Evolutionary conservation across 106 monocot species (phyloP).

Genomic region (Apostasia shenzhenica): DNA sequence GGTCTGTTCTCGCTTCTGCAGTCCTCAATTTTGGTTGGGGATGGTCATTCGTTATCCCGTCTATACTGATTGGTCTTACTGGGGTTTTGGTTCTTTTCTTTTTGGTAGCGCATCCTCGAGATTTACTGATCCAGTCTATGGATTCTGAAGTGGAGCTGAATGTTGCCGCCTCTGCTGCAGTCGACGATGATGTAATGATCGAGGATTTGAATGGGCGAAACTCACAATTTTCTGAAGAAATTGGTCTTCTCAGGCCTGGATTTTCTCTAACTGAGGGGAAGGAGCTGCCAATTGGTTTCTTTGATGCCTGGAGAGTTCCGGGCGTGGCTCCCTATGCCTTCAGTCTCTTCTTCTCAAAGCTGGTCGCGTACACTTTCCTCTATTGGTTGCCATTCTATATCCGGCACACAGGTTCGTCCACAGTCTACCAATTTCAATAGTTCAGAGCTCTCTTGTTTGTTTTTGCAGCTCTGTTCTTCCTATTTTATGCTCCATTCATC

Average conservation of each 20-base stretch:
- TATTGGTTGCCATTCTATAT: constrained; percentile 99
- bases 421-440: not conserved
- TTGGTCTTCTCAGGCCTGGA: not conserved
- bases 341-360: constrained; percentile 94
- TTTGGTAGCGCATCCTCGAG: constrained; percentile 53
- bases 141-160: constrained; percentile 40
- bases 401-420: constrained; percentile 57
- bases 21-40: constrained; percentile 94
- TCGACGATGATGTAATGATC: constrained; percentile 19
- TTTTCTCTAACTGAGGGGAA: not conserved
- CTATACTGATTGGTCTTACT: constrained; percentile 23
- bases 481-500: too few species aligned
- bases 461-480: not conserved
- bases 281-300: constrained; percentile 58
- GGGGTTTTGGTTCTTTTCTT: constrained; percentile 40
- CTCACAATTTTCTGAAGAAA: not conserved
- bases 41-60: constrained; percentile 84
- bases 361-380: constrained; percentile 91
- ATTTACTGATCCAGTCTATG: constrained; percentile 23
- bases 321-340: constrained; percentile 74
- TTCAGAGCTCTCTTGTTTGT: not conserved
- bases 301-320: constrained; percentile 87
- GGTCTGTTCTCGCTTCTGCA: constrained; percentile 69
- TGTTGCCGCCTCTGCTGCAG: not conserved
- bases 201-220: constrained; percentile 6